phyloP scores from a whole-genome alignment of 306 rosid genomes.

The Castanea crenata region DNA sequence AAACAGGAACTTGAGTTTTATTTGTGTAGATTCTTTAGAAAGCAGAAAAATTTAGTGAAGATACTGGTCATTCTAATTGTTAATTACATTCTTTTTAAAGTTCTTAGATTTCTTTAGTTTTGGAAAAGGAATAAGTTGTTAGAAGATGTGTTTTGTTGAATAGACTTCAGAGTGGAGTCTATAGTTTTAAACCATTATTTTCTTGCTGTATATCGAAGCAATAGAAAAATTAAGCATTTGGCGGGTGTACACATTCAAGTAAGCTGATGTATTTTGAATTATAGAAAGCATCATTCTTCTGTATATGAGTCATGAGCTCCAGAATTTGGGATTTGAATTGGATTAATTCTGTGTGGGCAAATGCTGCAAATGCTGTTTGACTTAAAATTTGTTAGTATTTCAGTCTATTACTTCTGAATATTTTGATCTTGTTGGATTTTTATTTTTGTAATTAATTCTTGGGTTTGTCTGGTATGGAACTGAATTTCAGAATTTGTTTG shows the following conservation, averaged over 20 bases:
- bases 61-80: no score
- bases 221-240: neutral
- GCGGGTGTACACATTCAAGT: neutral
- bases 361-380: neutral
- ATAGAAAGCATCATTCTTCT: neutral
- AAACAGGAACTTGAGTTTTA: neutral
- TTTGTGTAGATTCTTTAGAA: no score
- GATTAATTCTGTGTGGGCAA: neutral
- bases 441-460: neutral
- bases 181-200: neutral
- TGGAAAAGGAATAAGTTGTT: neutral
- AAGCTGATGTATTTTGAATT: neutral
- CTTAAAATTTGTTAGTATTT: neutral
- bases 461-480: neutral
- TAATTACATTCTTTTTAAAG: no score
- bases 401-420: no score
- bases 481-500: neutral
- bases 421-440: neutral
- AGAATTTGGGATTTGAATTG: neutral
- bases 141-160: neutral
- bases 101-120: neutral
- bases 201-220: neutral
- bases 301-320: neutral
- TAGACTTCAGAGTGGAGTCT: neutral
- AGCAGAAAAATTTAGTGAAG: no score